Percentiles rank a stretch among this genome's conserved stretches.
These are phyloP conservation scores for Diutina sp. DNA, from an alignment of 1,139 yeast species.

Conservation along the genomic window DNA sequence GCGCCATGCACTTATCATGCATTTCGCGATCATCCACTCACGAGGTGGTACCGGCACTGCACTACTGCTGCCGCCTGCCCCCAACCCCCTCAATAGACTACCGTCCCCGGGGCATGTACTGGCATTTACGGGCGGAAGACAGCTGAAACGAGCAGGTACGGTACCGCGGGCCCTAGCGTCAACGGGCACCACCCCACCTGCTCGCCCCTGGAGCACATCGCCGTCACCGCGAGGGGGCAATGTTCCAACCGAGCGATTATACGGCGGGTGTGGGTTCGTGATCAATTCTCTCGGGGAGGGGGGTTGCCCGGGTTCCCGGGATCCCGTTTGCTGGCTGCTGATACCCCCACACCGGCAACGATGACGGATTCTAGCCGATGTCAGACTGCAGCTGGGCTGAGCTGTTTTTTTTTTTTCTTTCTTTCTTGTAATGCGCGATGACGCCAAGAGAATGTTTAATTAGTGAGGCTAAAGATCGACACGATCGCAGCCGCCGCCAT, in stretches of 20 bases:
- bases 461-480: background rate
- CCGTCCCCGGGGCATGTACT: background rate
- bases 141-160: background rate
- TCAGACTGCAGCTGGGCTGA: background rate
- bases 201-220: background rate
- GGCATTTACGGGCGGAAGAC: background rate
- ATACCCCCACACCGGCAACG: background rate
- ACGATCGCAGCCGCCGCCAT: background rate
- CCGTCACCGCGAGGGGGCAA: background rate
- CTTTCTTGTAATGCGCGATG: background rate
- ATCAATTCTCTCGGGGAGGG: background rate
- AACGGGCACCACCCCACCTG: too few species aligned
- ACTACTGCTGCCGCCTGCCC: too few species aligned
- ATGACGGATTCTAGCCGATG: background rate
- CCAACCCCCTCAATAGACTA: background rate
- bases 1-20: constrained; percentile 1
- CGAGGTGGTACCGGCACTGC: background rate
- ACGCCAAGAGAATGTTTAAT: background rate
- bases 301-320: background rate
- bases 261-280: background rate
- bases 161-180: background rate
- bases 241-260: background rate
- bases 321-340: background rate
- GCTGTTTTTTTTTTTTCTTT: background rate
- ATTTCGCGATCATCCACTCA: constrained; percentile 1